phyloP scores from a whole-genome alignment of 257 asterid genomes.

The Nicotiana undulata region DNA sequence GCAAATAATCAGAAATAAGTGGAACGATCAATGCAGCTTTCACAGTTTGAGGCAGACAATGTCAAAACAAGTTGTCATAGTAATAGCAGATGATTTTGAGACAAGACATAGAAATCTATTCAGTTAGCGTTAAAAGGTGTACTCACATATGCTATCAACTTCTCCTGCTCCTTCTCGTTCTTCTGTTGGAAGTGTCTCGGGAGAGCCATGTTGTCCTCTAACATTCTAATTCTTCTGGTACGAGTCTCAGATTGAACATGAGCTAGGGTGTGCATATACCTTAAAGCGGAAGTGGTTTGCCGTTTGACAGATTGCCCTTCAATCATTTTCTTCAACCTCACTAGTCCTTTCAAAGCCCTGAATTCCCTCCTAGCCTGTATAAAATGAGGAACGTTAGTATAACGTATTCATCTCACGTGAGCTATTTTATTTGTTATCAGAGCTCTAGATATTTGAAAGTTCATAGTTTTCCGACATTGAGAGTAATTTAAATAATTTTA shows the following conservation, averaged over 20 bases:
- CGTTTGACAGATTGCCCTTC: constrained; percentile 52
- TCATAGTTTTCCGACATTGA: too few species aligned
- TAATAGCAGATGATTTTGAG: background rate
- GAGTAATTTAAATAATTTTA: too few species aligned
- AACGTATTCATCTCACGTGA: too few species aligned
- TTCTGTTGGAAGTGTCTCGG: constrained; percentile 69
- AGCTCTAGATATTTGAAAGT: background rate
- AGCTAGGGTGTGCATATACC: constrained; percentile 64
- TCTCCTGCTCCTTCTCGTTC: constrained; percentile 53
- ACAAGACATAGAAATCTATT: background rate
- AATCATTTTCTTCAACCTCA: constrained; percentile 54
- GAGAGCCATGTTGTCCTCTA: constrained; percentile 52
- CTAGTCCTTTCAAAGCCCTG: constrained; percentile 62
- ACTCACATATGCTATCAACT: constrained; percentile 48
- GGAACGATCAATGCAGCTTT: background rate
- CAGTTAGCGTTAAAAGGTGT: background rate
- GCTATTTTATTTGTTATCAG: too few species aligned
- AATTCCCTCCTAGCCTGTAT: constrained; percentile 61
- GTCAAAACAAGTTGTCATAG: too few species aligned
- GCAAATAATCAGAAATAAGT: too few species aligned
- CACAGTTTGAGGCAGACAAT: background rate
- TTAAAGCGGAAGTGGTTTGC: constrained; percentile 55
- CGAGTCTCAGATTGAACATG: constrained; percentile 66
- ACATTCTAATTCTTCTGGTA: constrained; percentile 45
- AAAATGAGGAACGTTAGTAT: background rate